A percentile compares a stretch with the other conserved stretches of the same genome.
Conservation (phyloP, 257 asterid genomes). For the Gentiana dahurica region DNA sequence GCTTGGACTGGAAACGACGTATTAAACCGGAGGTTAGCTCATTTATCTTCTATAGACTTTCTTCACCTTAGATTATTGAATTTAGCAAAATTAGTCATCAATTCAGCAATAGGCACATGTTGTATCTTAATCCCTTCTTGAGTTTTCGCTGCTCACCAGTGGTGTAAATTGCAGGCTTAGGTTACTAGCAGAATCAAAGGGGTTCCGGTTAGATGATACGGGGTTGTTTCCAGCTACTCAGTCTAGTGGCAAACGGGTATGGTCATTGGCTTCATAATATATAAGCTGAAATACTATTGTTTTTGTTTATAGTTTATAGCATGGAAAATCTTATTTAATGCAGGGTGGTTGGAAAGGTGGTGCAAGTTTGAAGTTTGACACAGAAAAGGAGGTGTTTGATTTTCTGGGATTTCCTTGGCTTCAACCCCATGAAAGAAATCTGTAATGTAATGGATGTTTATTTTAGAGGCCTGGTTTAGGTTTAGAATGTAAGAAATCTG, state of each 20-base stretch:
- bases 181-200: conserved; percentile 64
- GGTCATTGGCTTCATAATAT: conserved; percentile 5
- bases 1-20: conserved; percentile 99
- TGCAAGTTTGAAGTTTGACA: conserved; percentile 73
- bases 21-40: conserved; percentile 65
- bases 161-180: conserved; percentile 45
- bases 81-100: not conserved
- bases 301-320: conserved; percentile 2
- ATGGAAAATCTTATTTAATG: conserved; percentile 6
- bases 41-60: not conserved
- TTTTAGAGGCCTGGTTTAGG: too few relatives aligned
- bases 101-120: not conserved
- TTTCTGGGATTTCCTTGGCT: conserved; percentile 84
- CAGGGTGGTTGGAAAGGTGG: conserved; percentile 65
- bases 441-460: conserved; percentile 19
- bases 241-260: conserved; percentile 39
- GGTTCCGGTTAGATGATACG: conserved; percentile 36
- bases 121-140: not conserved
- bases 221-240: conserved; percentile 36
- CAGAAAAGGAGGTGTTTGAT: conserved; percentile 79
- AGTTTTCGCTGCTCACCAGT: not conserved
- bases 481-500: conserved; percentile 46
- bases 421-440: conserved; percentile 71
- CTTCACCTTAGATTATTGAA: not conserved
- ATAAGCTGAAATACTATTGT: not conserved